phyloP scores from a whole-genome alignment of 2,329 filamentous ascomycete species.

The Fonsecaea nubica region DNA sequence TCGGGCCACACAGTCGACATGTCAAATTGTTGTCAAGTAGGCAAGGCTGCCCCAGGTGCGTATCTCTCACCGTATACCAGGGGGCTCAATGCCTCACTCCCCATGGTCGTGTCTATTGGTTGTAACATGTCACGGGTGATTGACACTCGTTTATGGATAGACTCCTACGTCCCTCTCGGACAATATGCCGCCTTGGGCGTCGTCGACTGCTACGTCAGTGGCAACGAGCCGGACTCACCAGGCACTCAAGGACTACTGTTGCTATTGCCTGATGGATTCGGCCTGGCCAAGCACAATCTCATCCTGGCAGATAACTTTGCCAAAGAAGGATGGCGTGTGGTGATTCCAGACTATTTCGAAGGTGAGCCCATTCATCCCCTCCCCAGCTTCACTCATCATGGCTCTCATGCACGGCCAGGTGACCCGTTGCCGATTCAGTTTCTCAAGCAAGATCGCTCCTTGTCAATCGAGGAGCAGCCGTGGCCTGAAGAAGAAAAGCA shows the following conservation, averaged over 20 bases:
- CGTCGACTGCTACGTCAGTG: not conserved
- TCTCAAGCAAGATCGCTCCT: slow-evolving; percentile 4
- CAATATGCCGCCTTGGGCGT: not conserved
- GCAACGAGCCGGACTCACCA: not conserved
- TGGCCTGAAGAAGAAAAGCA: slow-evolving; percentile 20
- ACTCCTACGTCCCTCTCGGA: not conserved
- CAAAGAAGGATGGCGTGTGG: slow-evolving; percentile 3
- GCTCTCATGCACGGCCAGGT: not conserved
- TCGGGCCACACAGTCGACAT: not conserved
- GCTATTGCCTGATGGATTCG: slow-evolving; percentile 24
- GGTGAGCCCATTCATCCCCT: slow-evolving; percentile 1
- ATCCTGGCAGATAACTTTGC: slow-evolving; percentile 23
- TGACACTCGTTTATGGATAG: not conserved
- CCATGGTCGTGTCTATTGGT: not conserved
- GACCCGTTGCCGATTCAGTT: slow-evolving; percentile 21
- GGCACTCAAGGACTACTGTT: not conserved
- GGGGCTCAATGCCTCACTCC: not conserved
- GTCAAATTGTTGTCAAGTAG: not conserved
- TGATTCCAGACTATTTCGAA: slow-evolving; percentile 28
- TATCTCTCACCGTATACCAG: not conserved
- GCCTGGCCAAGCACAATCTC: slow-evolving; percentile 21
- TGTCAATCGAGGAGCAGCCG: slow-evolving; percentile 24
- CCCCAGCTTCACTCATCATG: not conserved
- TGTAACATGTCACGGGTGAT: not conserved
- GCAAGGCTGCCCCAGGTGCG: not conserved